Evolutionary conservation across 345 rosid species (phyloP).

Genomic region (Xanthoceras sorbifolium): DNA sequence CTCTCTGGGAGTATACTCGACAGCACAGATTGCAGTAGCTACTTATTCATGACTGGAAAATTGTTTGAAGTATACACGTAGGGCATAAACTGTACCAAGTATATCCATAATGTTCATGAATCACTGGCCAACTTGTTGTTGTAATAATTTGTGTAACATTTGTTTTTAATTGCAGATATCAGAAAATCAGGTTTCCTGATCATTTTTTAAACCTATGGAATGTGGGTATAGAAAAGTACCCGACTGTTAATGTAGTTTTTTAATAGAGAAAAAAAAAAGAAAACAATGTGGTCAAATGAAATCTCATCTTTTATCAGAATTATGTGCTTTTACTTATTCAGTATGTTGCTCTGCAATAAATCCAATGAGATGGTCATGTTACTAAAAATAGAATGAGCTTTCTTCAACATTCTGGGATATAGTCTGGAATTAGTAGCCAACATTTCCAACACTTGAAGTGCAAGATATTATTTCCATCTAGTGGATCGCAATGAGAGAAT

Average conservation of each 20-base stretch:
- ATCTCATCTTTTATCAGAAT: neutral
- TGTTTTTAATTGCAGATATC: neutral
- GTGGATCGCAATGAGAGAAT: neutral
- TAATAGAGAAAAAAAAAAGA: neutral
- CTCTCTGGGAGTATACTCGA: slow-evolving; percentile 96
- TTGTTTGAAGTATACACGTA: neutral
- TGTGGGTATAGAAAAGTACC: neutral
- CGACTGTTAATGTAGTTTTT: neutral
- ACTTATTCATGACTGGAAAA: neutral
- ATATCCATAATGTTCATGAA: neutral
- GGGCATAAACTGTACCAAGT: neutral
- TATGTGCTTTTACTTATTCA: neutral
- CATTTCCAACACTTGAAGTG: neutral
- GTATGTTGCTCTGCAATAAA: neutral
- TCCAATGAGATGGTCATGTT: neutral
- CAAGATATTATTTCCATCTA: neutral
- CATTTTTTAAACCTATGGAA: neutral
- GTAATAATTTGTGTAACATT: neutral
- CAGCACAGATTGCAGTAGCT: slow-evolving; percentile 69
- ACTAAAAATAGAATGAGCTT: neutral
- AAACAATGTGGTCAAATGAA: neutral
- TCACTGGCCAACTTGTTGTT: neutral
- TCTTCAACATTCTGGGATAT: neutral
- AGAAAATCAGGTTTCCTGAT: neutral
- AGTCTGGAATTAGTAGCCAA: neutral